Percentiles rank a stretch among this genome's conserved stretches.
Evolutionary conservation across 345 rosid genomes (phyloP).

Genomic region (Citrus maxima): DNA sequence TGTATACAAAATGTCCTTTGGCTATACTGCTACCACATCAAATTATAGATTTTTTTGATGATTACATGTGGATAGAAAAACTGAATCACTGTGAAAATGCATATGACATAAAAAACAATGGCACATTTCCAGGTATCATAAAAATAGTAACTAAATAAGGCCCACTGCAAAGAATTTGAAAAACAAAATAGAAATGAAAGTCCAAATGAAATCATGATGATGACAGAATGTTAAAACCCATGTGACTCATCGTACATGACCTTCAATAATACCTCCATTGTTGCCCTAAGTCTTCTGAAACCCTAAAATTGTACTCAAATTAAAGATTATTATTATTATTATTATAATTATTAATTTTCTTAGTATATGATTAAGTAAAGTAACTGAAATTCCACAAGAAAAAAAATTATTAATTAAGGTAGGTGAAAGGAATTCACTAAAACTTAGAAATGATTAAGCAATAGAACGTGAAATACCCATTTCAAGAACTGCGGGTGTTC

Average conservation of each 20-base stretch:
- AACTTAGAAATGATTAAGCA: conserved; percentile 34
- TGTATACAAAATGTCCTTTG: conserved; percentile 21
- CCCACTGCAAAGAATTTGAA: conserved; percentile 1
- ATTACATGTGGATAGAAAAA: background rate
- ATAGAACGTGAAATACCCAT: conserved; percentile 28
- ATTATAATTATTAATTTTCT: too few species aligned
- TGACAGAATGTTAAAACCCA: background rate
- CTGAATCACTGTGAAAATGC: background rate
- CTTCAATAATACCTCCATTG: background rate
- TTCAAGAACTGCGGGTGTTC: conserved; percentile 33
- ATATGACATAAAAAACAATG: background rate
- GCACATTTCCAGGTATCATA: background rate
- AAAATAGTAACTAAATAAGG: conserved; percentile 8
- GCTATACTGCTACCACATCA: conserved; percentile 25
- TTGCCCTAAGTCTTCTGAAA: background rate
- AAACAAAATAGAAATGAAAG: background rate
- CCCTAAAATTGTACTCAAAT: background rate
- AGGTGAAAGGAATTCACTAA: conserved; percentile 27
- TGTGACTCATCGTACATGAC: background rate
- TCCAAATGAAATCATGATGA: conserved; percentile 7
- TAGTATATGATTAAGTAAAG: background rate
- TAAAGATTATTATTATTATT: too few species aligned
- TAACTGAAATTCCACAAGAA: background rate
- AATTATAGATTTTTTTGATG: conserved; percentile 35
- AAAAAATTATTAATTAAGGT: conserved; percentile 8